Evolutionary conservation across 1,139 yeast species (phyloP).

Genomic region (Suhomyces kunorum): DNA sequence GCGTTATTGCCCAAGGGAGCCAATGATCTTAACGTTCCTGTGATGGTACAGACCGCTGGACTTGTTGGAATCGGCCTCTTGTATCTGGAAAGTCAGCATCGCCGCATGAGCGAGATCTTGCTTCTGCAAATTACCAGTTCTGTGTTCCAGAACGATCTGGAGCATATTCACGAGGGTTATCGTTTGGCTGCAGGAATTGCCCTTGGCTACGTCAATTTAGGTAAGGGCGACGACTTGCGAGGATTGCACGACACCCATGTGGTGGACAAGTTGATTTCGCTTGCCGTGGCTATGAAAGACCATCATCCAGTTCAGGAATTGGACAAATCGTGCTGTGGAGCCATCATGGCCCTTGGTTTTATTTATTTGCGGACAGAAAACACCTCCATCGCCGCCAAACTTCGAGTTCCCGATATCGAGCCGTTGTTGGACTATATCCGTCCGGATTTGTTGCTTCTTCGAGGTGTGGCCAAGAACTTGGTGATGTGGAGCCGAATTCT

Average conservation of each 20-base stretch:
- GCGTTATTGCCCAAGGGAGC: conserved; percentile 92
- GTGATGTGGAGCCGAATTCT: conserved; percentile 78
- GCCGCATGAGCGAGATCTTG: conserved; percentile 83
- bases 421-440: conserved; percentile 71
- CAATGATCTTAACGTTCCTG: conserved; percentile 80
- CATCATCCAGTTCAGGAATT: conserved; percentile 63
- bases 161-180: conserved; percentile 74
- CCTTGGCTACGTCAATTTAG: conserved; percentile 83
- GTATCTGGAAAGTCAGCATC: conserved; percentile 74
- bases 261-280: conserved; percentile 61
- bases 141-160: conserved; percentile 57
- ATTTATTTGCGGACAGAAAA: conserved; percentile 73
- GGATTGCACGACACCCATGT: conserved; percentile 71
- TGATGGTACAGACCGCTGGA: conserved; percentile 89
- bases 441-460: conserved; percentile 73
- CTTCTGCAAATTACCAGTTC: conserved; percentile 64
- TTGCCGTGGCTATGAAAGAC: conserved; percentile 68
- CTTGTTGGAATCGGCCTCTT: conserved; percentile 85
- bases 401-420: conserved; percentile 62
- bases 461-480: conserved; percentile 67
- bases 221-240: conserved; percentile 65
- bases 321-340: conserved; percentile 81
- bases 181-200: conserved; percentile 87
- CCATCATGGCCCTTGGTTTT: conserved; percentile 72
- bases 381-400: conserved; percentile 57